Evolutionary conservation across 2,329 filamentous ascomycete genomes (phyloP).

Genomic region (Scortechinia acanthostroma): DNA sequence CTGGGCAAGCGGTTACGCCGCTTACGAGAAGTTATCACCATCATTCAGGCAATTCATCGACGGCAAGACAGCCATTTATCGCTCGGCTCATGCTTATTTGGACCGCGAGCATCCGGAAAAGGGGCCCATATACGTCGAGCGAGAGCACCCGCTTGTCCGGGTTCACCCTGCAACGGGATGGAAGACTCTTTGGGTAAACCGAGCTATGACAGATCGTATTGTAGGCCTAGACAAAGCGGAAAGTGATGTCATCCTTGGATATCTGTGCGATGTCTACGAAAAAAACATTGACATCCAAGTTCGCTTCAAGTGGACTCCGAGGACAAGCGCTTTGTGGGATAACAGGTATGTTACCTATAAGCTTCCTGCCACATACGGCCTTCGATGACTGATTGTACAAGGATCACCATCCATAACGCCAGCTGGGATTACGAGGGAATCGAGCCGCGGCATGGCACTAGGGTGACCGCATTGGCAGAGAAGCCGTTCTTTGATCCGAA

Average conservation of each 20-base stretch:
- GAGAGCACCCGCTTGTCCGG: conserved; percentile 61
- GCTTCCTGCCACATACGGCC: background rate
- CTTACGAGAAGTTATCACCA: conserved; percentile 68
- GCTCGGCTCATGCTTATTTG: conserved; percentile 59
- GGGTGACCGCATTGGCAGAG: conserved; percentile 66
- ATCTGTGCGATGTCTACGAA: conserved; percentile 47
- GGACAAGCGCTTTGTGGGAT: conserved; percentile 65
- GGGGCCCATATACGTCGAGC: conserved; percentile 61
- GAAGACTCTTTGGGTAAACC: conserved; percentile 56
- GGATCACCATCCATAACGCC: conserved; percentile 69
- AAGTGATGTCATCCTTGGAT: conserved; percentile 46
- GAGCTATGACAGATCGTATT: conserved; percentile 43
- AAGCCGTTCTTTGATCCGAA: conserved; percentile 60
- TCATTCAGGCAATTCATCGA: conserved; percentile 67
- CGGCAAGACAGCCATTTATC: conserved; percentile 55
- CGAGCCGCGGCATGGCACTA: conserved; percentile 63
- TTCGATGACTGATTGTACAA: conserved; percentile 11
- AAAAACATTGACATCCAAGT: conserved; percentile 50
- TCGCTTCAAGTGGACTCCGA: conserved; percentile 47
- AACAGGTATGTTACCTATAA: conserved; percentile 39
- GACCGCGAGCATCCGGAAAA: conserved; percentile 52
- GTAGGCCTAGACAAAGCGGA: conserved; percentile 48
- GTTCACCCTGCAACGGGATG: conserved; percentile 69
- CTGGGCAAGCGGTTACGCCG: conserved; percentile 65
- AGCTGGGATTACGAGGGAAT: conserved; percentile 67